Base-by-base conservation (phyloP, 2,329 filamentous ascomycete species). In the Fonsecaea monophora region DNA sequence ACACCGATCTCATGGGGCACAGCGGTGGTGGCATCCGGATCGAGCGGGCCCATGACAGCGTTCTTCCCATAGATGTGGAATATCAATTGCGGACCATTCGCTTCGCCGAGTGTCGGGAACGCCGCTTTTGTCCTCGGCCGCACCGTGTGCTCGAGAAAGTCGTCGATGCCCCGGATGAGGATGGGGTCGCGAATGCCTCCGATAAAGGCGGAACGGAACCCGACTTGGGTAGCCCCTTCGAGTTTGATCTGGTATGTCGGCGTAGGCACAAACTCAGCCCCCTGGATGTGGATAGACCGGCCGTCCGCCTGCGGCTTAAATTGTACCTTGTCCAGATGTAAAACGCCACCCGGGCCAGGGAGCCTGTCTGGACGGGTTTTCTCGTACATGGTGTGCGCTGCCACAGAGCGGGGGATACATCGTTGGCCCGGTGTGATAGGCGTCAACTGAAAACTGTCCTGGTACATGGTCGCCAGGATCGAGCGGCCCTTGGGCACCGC, bases 341-440 rank as follows among this genome's bases (percentile, higher is more conserved):
- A 75, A 4, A 75, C 72, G 0, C 84, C 85, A 0, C 84, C 85
- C 0, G 85, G 85, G 0, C 85, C 85, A 4, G 75, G 67, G 0
- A 86, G 71, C 0, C 82, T 70, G 72, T 87, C 85, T 0, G 85
- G 84, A 15, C 84, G 73, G 0, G 80, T 78, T 66, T 86, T 87
- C 75, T 86, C 85, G 60, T 87, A 87, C 13, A 87, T 73, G 0
- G 83, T 82, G 67, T 87, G 84, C 0, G 84, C 82, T 0, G 84
- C 83, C 0, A 87, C 84, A 0, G 80, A 82, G 0, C 82, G 63
- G 0, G 82, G 79, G 0, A 82, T 86, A 67, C 85, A 86, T 1
- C 75, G 74, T 0, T 79, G 76, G 0, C 69, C 68, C 0, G 79
- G 76, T 4, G 77, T 75, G 0, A 81, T 70, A 0, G 85, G 83